Evolutionary conservation across 1,284 basidiomycete species (phyloP).

Genomic region (Irpex lacteus): DNA sequence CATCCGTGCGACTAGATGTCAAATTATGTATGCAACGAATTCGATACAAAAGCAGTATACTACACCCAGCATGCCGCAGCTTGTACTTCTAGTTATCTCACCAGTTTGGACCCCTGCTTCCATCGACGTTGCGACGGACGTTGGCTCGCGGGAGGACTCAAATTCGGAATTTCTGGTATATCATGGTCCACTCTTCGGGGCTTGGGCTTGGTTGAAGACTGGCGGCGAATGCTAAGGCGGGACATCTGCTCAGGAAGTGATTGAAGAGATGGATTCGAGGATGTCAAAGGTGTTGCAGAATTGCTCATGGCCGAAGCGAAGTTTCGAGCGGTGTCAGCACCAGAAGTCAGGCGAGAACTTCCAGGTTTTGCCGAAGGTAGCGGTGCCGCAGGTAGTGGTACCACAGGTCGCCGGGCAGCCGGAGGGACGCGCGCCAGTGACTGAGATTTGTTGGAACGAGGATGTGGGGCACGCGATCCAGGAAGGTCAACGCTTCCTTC

Average conservation of each 20-base stretch:
- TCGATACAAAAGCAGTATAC: not conserved
- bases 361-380: no score
- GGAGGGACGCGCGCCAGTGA: not conserved
- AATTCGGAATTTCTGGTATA: not conserved
- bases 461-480: slow-evolving; percentile 7
- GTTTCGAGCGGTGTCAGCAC: no score
- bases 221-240: not conserved
- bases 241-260: not conserved
- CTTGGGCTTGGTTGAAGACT: not conserved
- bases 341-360: no score
- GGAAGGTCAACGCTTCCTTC: slow-evolving; percentile 19
- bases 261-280: not conserved
- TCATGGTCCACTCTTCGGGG: not conserved
- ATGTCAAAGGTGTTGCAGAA: not conserved
- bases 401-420: not conserved
- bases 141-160: not conserved
- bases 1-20: no score
- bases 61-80: not conserved
- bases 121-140: not conserved
- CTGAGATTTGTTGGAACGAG: not conserved
- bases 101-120: not conserved
- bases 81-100: not conserved
- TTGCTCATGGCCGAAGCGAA: no score
- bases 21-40: no score
- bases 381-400: no score